Conservation (phyloP, 768 basidiomycete genomes). For the Boletus speciosus region DNA sequence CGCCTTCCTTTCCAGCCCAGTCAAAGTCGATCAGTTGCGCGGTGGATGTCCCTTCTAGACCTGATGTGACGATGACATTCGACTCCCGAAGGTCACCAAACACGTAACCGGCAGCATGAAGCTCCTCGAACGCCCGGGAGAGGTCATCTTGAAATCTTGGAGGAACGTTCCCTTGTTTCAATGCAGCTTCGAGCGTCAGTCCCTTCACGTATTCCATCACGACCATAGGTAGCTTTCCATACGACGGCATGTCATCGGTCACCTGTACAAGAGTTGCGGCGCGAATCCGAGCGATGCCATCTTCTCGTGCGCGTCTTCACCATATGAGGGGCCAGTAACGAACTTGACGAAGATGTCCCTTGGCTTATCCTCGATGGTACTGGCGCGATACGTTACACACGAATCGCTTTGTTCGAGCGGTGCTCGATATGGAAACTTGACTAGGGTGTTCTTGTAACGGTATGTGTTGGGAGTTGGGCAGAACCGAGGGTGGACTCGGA, state of each 20-base stretch:
- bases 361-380: background rate
- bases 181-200: background rate
- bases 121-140: constrained; percentile 7
- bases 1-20: background rate
- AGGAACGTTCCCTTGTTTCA: constrained; percentile 2
- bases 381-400: constrained; percentile 27
- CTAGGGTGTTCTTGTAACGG: background rate
- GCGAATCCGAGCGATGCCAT: constrained; percentile 30
- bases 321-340: constrained; percentile 26
- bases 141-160: constrained; percentile 18
- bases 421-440: constrained; percentile 18
- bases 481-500: constrained; percentile 11
- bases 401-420: constrained; percentile 13
- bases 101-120: constrained; percentile 34
- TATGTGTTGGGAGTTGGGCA: constrained; percentile 16
- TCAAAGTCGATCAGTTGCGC: background rate
- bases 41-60: background rate
- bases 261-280: constrained; percentile 30
- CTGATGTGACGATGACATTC: constrained; percentile 31
- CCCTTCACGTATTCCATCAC: constrained; percentile 37
- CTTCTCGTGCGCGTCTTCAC: constrained; percentile 28
- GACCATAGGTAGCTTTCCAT: constrained; percentile 29
- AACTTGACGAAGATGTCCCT: constrained; percentile 36
- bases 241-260: constrained; percentile 1
- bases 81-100: constrained; percentile 36